Percentiles rank a stretch among this genome's conserved stretches.
Conservation (phyloP, 805 yeast genomes). For the Kuraishia piskuri region DNA sequence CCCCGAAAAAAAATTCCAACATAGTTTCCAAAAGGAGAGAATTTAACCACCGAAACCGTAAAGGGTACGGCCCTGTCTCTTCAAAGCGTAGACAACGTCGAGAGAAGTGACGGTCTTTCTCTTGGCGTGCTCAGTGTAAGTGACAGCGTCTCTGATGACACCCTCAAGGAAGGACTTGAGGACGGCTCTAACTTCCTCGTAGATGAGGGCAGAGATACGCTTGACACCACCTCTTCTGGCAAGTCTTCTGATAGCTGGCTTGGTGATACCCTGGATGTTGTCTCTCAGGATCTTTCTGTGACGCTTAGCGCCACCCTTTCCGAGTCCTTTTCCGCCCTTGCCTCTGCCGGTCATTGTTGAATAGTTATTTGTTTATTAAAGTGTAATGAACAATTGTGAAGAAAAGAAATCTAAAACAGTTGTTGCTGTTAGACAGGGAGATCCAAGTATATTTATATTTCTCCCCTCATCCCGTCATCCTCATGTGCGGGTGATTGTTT, state of each 20-base stretch:
- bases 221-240: conserved; percentile 99
- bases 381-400: conserved; percentile 2
- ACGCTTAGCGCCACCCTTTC: conserved; percentile 99
- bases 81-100: conserved; percentile 97
- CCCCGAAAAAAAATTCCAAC: conserved; percentile 1
- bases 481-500: neutral
- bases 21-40: neutral
- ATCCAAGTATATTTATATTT: conserved; percentile 9
- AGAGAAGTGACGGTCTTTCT: conserved; percentile 99
- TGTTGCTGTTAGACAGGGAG: conserved; percentile 4
- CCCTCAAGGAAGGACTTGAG: conserved; percentile 92
- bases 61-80: conserved; percentile 99
- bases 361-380: conserved; percentile 16
- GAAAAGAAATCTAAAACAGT: neutral
- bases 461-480: neutral
- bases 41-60: conserved; percentile 99
- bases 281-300: conserved; percentile 99
- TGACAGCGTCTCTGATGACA: conserved; percentile 98
- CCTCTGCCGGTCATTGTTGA: conserved; percentile 95
- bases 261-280: conserved; percentile 99
- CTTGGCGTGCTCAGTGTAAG: conserved; percentile 99
- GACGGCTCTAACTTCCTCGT: conserved; percentile 98
- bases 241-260: conserved; percentile 99
- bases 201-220: conserved; percentile 98
- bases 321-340: conserved; percentile 99